These are phyloP conservation scores for Magnaporthiopsis incrustans DNA, from an alignment of 2,329 filamentous ascomycete species.

Conservation along the genomic window DNA sequence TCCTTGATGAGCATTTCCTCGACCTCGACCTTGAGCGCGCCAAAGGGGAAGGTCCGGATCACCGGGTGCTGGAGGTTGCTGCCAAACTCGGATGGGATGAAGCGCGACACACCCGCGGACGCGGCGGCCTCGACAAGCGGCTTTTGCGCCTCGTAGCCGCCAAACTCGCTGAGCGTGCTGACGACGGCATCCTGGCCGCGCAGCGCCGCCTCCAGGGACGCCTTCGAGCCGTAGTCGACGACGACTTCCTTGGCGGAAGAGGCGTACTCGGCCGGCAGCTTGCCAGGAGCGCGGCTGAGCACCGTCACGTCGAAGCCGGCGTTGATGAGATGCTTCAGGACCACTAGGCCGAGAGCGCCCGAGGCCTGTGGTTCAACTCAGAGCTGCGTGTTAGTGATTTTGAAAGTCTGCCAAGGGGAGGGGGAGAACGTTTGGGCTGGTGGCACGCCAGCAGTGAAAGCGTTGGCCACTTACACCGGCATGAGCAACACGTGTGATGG, in stretches of 20 bases:
- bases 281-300: slow-evolving; percentile 5
- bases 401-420: too few species aligned
- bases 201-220: slow-evolving; percentile 32
- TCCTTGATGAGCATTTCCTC: slow-evolving; percentile 6
- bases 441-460: too few species aligned
- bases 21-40: slow-evolving; percentile 37
- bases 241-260: slow-evolving; percentile 1
- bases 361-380: not conserved
- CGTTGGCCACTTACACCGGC: too few species aligned
- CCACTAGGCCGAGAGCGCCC: not conserved
- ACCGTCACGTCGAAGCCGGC: slow-evolving; percentile 3
- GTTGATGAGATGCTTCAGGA: slow-evolving; percentile 1
- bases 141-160: slow-evolving; percentile 20
- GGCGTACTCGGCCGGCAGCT: not conserved
- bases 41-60: slow-evolving; percentile 9
- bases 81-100: slow-evolving; percentile 18
- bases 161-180: slow-evolving; percentile 34
- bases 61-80: slow-evolving; percentile 9
- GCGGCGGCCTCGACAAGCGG: slow-evolving; percentile 13
- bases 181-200: slow-evolving; percentile 42
- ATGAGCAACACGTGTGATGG: too few species aligned
- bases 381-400: not conserved
- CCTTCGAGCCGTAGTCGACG: slow-evolving; percentile 29
- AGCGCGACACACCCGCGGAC: slow-evolving; percentile 15
- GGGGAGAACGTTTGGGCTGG: too few species aligned